Evolutionary conservation across 805 yeast species (phyloP), one percentile per base, ranked within the genome.

Genomic region (Barnettozyma vustinii): DNA sequence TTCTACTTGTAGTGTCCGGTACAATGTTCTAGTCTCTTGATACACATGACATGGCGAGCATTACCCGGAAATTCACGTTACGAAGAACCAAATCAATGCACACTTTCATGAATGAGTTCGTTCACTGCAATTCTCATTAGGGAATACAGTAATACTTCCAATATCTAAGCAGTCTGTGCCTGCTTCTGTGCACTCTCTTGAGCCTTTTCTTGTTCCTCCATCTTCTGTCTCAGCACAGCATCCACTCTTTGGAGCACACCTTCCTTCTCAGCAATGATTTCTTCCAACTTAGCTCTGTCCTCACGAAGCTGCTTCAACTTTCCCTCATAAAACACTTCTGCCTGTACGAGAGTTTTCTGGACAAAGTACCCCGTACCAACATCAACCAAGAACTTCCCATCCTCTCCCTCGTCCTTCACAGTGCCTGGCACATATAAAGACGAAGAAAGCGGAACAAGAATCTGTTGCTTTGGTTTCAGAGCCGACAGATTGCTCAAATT

Each of bases 341-440:
- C 84, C 42, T 86, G 89, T 8, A 70, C 69, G 0, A 80, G 78
- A 44, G 66, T 66, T 67, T 94, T 94, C 62, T 89, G 96, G 16
- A 90, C 91, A 63, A 78, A 94, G 64, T 94, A 94, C 2, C 98
- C 98, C 0, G 99, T 94, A 33, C 99, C 99, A 23, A 94, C 83
- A 63, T 94, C 99, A 9, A 94, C 96, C 63, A 94, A 72, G 59
- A 84, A 94, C 50, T 76, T 81, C 51, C 83, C 76, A 45, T 76
- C 76, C 50, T 84, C 80, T 12, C 32, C 45, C 27, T 30, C 37
- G 26, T 42, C 32, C 40, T 74, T 72, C 45, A 87, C 75, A 47
- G 72, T 77, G 2, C 98, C 99, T 4, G 97, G 96, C 25, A 94
- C 84, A 57, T 94, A 94, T 37, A 94, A 70, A 0, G 97, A 88